These are phyloP conservation scores for Echinosophora koreensis DNA, from an alignment of 306 rosid genomes.

Conservation along the genomic window DNA sequence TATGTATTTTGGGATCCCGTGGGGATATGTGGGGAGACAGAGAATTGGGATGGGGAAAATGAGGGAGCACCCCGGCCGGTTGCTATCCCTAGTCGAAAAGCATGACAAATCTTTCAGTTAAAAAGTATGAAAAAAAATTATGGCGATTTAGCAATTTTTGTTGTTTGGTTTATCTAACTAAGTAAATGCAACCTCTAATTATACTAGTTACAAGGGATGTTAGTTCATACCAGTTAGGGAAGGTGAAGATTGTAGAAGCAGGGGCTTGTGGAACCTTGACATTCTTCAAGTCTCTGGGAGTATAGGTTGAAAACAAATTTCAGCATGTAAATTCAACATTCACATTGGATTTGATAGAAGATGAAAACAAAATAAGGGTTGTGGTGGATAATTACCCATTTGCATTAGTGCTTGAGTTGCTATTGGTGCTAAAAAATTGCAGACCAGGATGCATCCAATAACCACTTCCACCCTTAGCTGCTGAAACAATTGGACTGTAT, in stretches of 20 bases:
- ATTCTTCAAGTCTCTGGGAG: slow-evolving; percentile 36
- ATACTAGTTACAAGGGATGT: slow-evolving; percentile 24
- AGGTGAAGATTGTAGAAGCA: slow-evolving; percentile 39
- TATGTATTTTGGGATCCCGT: too few relatives aligned
- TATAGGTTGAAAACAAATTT: slow-evolving; percentile 11
- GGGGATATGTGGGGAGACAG: too few relatives aligned
- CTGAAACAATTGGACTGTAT: slow-evolving; percentile 36
- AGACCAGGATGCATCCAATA: slow-evolving; percentile 40
- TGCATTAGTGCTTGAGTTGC: slow-evolving; percentile 40
- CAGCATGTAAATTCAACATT: slow-evolving; percentile 1
- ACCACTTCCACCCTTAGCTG: slow-evolving; percentile 11
- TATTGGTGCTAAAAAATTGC: slow-evolving; percentile 50
- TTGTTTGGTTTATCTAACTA: slow-evolving; percentile 9
- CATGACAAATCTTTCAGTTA: too few relatives aligned
- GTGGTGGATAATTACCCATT: slow-evolving; percentile 42
- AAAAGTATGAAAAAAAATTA: too few relatives aligned
- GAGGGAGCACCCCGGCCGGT: too few relatives aligned
- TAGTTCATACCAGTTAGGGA: slow-evolving; percentile 47
- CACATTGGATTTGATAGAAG: background rate
- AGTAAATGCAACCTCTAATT: slow-evolving; percentile 28
- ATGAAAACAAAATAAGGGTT: slow-evolving; percentile 11
- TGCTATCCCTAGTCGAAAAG: too few relatives aligned
- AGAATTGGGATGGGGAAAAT: too few relatives aligned
- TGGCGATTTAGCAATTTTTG: background rate
- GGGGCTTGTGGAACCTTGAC: slow-evolving; percentile 38